Percentiles rank a stretch among this genome's conserved stretches.
phyloP scores from a whole-genome alignment of 495 filamentous ascomycete species.

The Talaromyces stipitatus region DNA sequence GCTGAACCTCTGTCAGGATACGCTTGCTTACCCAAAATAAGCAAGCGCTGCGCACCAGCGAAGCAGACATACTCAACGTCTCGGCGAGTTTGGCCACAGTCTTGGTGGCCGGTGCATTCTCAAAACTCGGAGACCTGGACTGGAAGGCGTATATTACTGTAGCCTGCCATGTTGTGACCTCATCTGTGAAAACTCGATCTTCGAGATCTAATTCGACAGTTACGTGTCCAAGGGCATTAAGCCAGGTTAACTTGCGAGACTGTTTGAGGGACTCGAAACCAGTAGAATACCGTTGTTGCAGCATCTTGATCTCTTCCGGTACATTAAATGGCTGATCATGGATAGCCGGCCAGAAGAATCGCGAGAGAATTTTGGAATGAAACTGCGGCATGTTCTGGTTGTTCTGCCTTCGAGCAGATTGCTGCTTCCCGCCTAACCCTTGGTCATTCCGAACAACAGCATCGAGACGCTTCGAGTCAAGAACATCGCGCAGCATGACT shows the following conservation, averaged over 20 bases:
- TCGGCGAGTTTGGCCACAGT: slow-evolving; percentile 56
- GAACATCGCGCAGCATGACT: slow-evolving; percentile 94
- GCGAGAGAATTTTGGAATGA: slow-evolving; percentile 80
- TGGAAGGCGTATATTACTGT: slow-evolving; percentile 85
- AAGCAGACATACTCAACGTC: slow-evolving; percentile 65
- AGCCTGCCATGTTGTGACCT: slow-evolving; percentile 83
- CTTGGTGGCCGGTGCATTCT: slow-evolving; percentile 30
- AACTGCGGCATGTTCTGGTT: slow-evolving; percentile 29
- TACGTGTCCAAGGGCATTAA: slow-evolving; percentile 72
- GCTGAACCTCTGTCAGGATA: slow-evolving; percentile 55
- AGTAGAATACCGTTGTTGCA: slow-evolving; percentile 62
- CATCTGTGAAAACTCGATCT: slow-evolving; percentile 65
- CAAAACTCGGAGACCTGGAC: slow-evolving; percentile 15
- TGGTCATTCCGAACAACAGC: slow-evolving; percentile 48
- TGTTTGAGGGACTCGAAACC: slow-evolving; percentile 76
- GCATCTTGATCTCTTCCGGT: slow-evolving; percentile 51
- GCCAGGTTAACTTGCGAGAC: slow-evolving; percentile 81
- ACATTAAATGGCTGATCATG: slow-evolving; percentile 69
- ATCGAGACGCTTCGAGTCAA: slow-evolving; percentile 72
- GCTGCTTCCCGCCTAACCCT: slow-evolving; percentile 19
- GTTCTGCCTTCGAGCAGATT: slow-evolving; percentile 5
- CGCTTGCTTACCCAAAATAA: slow-evolving; percentile 78
- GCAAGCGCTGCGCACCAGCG: slow-evolving; percentile 68
- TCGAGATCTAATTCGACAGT: slow-evolving; percentile 74
- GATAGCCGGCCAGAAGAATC: slow-evolving; percentile 89